Conservation (phyloP, 164 flowering plant genomes). For the Saururus chinensis region DNA sequence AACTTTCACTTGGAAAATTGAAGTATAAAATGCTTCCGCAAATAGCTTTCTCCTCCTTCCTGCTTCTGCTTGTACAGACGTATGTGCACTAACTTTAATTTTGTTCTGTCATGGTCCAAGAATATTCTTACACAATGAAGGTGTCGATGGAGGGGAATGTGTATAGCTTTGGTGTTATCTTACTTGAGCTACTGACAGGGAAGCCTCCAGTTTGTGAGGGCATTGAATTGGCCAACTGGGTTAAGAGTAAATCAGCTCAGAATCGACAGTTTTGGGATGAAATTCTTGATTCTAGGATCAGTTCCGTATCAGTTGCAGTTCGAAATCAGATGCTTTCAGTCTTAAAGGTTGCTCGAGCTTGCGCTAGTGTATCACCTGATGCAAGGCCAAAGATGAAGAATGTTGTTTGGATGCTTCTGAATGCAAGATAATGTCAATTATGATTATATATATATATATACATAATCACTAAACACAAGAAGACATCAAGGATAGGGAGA, state of each 20-base stretch:
- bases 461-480: no score
- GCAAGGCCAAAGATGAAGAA: conserved; percentile 61
- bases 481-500: no score
- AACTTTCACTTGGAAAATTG: no score
- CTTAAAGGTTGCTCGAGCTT: conserved; percentile 48
- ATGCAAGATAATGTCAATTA: conserved; percentile 29
- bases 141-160: conserved; percentile 68
- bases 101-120: conserved; percentile 20
- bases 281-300: conserved; percentile 43
- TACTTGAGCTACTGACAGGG: conserved; percentile 61
- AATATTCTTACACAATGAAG: conserved; percentile 85
- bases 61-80: neutral
- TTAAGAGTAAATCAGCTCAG: neutral
- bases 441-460: neutral
- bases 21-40: no score
- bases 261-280: conserved; percentile 28
- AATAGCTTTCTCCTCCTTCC: neutral
- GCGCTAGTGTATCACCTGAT: conserved; percentile 45
- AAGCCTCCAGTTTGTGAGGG: conserved; percentile 55
- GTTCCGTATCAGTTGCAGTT: conserved; percentile 12
- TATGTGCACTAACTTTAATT: neutral
- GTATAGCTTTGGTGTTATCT: conserved; percentile 69
- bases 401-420: conserved; percentile 54
- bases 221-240: conserved; percentile 56
- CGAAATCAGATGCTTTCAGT: conserved; percentile 58